Evolutionary conservation across 345 rosid genomes (phyloP), one percentile per base, ranked within the genome.

Genomic region (Abelmoschus esculentus): DNA sequence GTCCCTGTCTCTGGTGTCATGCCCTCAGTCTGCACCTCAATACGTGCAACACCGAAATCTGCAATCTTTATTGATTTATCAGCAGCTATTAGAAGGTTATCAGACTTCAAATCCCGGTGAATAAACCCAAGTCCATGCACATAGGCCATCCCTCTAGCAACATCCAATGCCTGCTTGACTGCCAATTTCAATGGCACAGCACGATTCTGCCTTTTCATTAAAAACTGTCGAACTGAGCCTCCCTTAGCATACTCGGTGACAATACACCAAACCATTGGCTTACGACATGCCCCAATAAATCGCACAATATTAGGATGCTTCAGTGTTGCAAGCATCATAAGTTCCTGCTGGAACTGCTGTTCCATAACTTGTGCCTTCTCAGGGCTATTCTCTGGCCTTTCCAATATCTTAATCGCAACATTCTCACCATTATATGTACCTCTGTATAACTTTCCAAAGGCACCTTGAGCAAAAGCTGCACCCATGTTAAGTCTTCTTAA

Each of bases 381-480:
- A 0, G 78, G 80, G 53, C 73, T 72, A 77, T 83, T 74, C 26
- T 77, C 83, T 0, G 86, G 89, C 76, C 89, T 81, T 80, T 85
- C 85, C 65, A 85, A 73, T 54, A 85, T 75, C 80, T 85, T 85
- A 55, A 85, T 85, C 0, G 89, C 89, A 34, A 85, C 86, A 71
- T 81, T 85, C 76, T 83, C 85, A 6, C 89, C 86, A 42, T 79
- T 79, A 52, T 80, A 85, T n/a, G 89, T 80, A 10, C 89, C 89
- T 72, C 84, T 74, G 53, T 87, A 87, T 22, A 87, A 72, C 77
- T 85, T 87, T 53, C 91, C 91, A 80, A 85, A 87, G 36, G 91
- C 89, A 18, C 89, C 91, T 79, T 87, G 89, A 6, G 91, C 91
- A 85, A 87, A 87, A 72, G 91, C 85, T n/a, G 83, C 78, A 14